Base-by-base conservation (phyloP, 1,284 basidiomycete genomes). In the Irpex sp. region DNA sequence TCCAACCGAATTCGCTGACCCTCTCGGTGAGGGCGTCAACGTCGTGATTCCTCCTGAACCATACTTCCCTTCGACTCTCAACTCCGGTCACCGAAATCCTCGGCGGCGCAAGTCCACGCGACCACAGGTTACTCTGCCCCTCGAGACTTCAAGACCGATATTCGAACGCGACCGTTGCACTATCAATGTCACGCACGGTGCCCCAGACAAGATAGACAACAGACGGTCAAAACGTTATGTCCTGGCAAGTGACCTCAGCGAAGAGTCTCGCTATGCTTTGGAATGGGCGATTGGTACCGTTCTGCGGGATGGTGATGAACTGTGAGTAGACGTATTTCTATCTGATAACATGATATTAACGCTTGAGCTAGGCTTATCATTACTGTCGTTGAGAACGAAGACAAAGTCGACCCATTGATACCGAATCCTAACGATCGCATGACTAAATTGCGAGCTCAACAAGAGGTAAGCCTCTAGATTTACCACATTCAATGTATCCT, bases 221-320 rank as follows among this genome's bases (percentile, higher is more conserved):
- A 81, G 90, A 67, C 82, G 84, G 62, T 78, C 76, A 63, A 86
- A 87, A 68, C 82, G 83, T 52, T 99, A 98, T 73, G 81, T 98
- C 5, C 90, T 98, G 18, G 91, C 94, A 2, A 96, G 93, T 69
- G 96, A 99, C 80, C 74, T 98, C 68, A 94, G 91, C 65, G 92
- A 97, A 67, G 95, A 97, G 78, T 89, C 86, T 74, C 81, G 90
- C 42, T 97, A 94, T 74, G 94, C 95, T 0, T 84, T 96, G 6
- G 94, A 96, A 72, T 96, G 94, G 94, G 94, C 92, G 0, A 96
- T 98, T 63, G 96, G 96, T 5, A 98, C 96, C 0, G 96, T 98
- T 0, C 77, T 98, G 63, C 80, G 95, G 64, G 96, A 98, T 73
- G 96, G 96, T 0, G 96, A 99, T 72, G 91, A 95, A 75, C 78